Conservation (phyloP, 305 asterid genomes). For the Solanum chacoense region DNA sequence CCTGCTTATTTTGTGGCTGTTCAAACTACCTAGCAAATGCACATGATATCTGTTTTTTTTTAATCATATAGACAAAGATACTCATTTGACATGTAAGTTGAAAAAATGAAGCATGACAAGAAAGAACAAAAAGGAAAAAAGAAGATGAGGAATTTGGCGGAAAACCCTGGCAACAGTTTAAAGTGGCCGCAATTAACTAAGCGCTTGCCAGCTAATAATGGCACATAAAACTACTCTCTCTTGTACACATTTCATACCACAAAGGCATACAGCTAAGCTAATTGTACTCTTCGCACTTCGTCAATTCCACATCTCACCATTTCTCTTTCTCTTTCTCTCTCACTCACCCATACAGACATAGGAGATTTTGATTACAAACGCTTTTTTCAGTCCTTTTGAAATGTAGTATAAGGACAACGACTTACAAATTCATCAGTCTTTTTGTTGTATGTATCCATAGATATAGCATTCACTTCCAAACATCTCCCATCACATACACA, state of each 20-base stretch:
- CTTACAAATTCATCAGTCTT: not conserved
- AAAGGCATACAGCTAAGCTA: not conserved
- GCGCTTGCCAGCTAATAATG: slow-evolving; percentile 5
- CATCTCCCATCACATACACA: not conserved
- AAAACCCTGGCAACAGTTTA: not conserved
- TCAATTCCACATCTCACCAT: not conserved
- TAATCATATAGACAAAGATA: not conserved
- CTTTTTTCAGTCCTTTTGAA: not conserved
- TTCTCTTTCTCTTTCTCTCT: not conserved
- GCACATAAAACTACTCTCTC: not conserved
- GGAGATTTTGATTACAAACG: not conserved
- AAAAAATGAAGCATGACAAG: not conserved
- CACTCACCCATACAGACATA: not conserved
- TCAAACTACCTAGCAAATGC: not conserved
- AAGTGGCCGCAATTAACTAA: not conserved
- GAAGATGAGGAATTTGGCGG: not conserved
- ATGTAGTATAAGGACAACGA: not conserved
- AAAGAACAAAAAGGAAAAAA: not conserved
- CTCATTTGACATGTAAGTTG: not conserved
- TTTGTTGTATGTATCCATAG: not conserved
- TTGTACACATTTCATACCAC: not conserved
- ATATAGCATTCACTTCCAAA: not conserved
- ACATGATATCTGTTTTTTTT: not conserved
- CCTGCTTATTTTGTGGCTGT: not conserved
- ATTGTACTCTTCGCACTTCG: not conserved